Evolutionary conservation across 805 yeast genomes (phyloP).

Genomic region (Tetrapisispora iriomotensis): DNA sequence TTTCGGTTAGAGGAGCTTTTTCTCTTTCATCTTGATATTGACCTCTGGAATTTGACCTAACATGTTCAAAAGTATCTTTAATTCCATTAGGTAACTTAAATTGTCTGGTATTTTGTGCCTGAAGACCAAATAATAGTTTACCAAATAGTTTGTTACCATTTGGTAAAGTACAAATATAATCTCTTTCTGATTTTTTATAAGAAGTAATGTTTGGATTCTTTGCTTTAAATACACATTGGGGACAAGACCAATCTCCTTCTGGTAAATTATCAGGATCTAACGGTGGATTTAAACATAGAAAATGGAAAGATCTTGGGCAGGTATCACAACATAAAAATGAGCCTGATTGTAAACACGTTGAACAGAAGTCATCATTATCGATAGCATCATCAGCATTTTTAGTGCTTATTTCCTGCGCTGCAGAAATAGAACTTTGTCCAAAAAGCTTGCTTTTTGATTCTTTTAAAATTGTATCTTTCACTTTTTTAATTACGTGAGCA

Average conservation of each 20-base stretch:
- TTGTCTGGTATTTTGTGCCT: constrained; percentile 53
- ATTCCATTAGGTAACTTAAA: constrained; percentile 59
- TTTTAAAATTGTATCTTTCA: constrained; percentile 12
- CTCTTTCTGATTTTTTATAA: constrained; percentile 16
- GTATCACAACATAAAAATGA: constrained; percentile 86
- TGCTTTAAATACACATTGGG: constrained; percentile 49
- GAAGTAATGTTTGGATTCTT: constrained; percentile 23
- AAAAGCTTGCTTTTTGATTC: constrained; percentile 34
- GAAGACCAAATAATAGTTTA: constrained; percentile 49
- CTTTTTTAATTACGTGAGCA: constrained; percentile 12
- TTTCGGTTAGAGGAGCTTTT: constrained; percentile 31
- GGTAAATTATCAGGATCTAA: constrained; percentile 64
- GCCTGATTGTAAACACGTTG: constrained; percentile 86
- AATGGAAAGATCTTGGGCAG: constrained; percentile 88
- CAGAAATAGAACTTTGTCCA: constrained; percentile 30
- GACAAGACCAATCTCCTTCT: constrained; percentile 84
- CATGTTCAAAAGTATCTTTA: constrained; percentile 64
- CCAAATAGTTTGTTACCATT: constrained; percentile 33
- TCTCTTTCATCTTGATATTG: constrained; percentile 58
- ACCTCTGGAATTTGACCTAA: constrained; percentile 55
- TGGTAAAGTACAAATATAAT: constrained; percentile 9
- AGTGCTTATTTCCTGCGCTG: constrained; percentile 8
- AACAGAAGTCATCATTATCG: constrained; percentile 78
- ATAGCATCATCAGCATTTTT: constrained; percentile 27
- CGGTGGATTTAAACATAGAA: constrained; percentile 87